These are phyloP conservation scores for Laguncularia racemosa DNA, from an alignment of 345 rosid genomes.

Conservation along the genomic window DNA sequence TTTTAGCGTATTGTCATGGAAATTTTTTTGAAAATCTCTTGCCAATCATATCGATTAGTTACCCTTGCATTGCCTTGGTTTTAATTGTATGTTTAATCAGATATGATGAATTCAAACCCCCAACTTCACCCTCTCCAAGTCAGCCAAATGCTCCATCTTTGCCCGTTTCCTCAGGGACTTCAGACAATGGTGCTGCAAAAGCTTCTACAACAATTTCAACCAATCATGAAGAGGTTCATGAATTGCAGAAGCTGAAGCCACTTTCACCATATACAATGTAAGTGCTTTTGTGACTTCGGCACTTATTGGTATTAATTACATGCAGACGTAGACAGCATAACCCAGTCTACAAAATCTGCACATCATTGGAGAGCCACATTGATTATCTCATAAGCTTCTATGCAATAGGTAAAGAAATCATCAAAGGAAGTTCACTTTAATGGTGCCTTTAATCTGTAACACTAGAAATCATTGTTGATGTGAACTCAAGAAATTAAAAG, in stretches of 20 bases:
- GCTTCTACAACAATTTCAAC: slow-evolving; percentile 16
- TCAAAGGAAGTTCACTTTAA: no score
- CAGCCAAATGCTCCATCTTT: slow-evolving; percentile 1
- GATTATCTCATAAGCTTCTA: no score
- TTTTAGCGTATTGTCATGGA: no score
- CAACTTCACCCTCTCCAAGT: slow-evolving; percentile 12
- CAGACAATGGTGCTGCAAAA: slow-evolving; percentile 24
- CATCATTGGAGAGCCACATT: no score
- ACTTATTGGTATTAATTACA: no score
- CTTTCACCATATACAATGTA: slow-evolving; percentile 39
- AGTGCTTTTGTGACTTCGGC: slow-evolving; percentile 12
- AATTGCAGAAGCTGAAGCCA: slow-evolving; percentile 8
- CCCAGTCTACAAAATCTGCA: no score
- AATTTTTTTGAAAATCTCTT: no score
- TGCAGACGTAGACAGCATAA: no score
- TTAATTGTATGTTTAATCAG: slow-evolving; percentile 1
- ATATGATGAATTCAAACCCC: slow-evolving; percentile 13
- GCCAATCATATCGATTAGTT: not conserved
- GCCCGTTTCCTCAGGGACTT: slow-evolving; percentile 5
- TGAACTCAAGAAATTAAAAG: no score
- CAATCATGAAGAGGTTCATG: slow-evolving; percentile 8
- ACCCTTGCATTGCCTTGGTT: not conserved
- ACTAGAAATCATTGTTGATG: no score
- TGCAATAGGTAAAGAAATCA: no score
- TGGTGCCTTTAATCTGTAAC: no score